Percentiles rank a stretch among this genome's conserved stretches.
Conservation (phyloP, 192 early-diverging fungal genomes). For the Mortierella alpina region DNA sequence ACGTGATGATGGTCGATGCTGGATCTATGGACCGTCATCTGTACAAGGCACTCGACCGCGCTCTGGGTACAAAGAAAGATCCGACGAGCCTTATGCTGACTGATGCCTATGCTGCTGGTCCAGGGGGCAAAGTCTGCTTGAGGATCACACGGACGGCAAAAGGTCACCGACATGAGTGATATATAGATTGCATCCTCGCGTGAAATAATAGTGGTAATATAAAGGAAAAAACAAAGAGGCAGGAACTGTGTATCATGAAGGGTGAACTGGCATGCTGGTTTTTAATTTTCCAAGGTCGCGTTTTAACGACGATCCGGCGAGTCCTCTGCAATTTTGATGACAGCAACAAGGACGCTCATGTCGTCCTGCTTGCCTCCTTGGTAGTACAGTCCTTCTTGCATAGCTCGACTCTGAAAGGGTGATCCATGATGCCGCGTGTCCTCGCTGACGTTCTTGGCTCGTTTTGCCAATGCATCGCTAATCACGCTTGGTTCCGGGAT, state of each 20-base stretch:
- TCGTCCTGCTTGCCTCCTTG: conserved; percentile 97
- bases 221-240: neutral
- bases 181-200: neutral
- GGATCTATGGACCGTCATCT: conserved; percentile 26
- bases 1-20: conserved; percentile 40
- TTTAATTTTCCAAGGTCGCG: neutral
- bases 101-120: conserved; percentile 42
- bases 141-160: conserved; percentile 16
- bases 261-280: neutral
- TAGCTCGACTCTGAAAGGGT: conserved; percentile 94
- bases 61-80: conserved; percentile 7
- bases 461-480: conserved; percentile 80
- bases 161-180: conserved; percentile 30
- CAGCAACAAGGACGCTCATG: conserved; percentile 89
- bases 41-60: conserved; percentile 15
- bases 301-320: conserved; percentile 44
- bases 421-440: conserved; percentile 78
- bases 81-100: conserved; percentile 24
- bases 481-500: conserved; percentile 77
- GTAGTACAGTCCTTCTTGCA: conserved; percentile 93
- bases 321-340: conserved; percentile 71
- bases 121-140: conserved; percentile 26
- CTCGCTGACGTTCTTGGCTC: conserved; percentile 83
- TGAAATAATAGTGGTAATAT: neutral
- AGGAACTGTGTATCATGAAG: neutral